Evolutionary conservation across 2,329 filamentous ascomycete genomes (phyloP).

Genomic region (Cercospora sp.): DNA sequence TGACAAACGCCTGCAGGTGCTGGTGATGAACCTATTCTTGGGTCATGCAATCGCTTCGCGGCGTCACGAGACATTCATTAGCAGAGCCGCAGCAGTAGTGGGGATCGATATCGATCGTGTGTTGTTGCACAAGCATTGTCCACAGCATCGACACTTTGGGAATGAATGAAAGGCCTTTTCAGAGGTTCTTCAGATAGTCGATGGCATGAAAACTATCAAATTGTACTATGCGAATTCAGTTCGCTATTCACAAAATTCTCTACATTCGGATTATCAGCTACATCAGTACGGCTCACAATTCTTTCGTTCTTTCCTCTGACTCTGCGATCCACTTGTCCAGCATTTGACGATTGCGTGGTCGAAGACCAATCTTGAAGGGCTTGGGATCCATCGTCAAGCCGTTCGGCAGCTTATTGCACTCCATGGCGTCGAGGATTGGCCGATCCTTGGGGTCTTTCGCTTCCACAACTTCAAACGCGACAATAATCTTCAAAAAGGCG

Average conservation of each 20-base stretch:
- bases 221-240: background rate
- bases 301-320: slow-evolving; percentile 48
- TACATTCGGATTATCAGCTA: background rate
- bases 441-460: slow-evolving; percentile 44
- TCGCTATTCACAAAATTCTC: background rate
- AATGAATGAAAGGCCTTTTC: background rate
- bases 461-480: slow-evolving; percentile 49
- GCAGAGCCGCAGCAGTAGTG: background rate
- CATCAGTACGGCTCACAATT: slow-evolving; percentile 17
- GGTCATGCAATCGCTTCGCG: background rate
- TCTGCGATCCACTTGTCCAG: slow-evolving; percentile 51
- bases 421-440: slow-evolving; percentile 48
- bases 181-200: background rate
- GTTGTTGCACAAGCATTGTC: background rate
- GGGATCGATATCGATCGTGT: background rate
- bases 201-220: background rate
- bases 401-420: slow-evolving; percentile 50
- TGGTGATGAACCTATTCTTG: background rate
- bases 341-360: slow-evolving; percentile 43
- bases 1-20: background rate
- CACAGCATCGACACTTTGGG: background rate
- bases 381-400: slow-evolving; percentile 53
- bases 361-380: slow-evolving; percentile 53
- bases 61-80: background rate
- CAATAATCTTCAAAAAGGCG: slow-evolving; percentile 51